Conservation (phyloP, 2,329 filamentous ascomycete species). For the Knufia petricola region DNA sequence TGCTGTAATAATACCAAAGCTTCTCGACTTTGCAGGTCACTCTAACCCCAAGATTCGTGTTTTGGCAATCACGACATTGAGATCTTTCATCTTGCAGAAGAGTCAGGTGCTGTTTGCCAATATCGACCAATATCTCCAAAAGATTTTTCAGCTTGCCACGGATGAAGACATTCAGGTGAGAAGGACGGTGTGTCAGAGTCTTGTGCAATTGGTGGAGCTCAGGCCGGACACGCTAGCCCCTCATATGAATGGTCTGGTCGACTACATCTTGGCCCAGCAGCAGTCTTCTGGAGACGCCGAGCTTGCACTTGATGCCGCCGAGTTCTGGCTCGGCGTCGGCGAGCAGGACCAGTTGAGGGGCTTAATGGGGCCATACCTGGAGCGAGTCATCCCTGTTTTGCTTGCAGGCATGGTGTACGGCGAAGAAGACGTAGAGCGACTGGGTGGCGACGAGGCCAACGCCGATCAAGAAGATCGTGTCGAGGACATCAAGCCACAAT, state of each 20-base stretch:
- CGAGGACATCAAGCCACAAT: slow-evolving; percentile 85
- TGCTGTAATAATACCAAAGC: slow-evolving; percentile 77
- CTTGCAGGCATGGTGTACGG: slow-evolving; percentile 94
- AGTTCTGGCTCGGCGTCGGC: slow-evolving; percentile 93
- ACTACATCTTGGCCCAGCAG: slow-evolving; percentile 88
- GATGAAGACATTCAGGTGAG: slow-evolving; percentile 75
- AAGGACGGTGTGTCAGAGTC: slow-evolving; percentile 84
- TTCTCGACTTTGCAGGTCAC: slow-evolving; percentile 77
- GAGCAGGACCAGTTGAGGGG: slow-evolving; percentile 75
- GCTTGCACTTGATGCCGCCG: slow-evolving; percentile 83
- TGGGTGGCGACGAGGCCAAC: slow-evolving; percentile 78
- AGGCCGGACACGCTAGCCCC: slow-evolving; percentile 83
- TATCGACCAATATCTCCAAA: slow-evolving; percentile 70
- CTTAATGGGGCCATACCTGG: slow-evolving; percentile 65
- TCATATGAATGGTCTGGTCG: slow-evolving; percentile 76
- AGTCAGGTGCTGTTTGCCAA: slow-evolving; percentile 71
- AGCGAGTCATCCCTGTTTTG: slow-evolving; percentile 79
- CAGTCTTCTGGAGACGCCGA: slow-evolving; percentile 72
- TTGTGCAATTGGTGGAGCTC: slow-evolving; percentile 84
- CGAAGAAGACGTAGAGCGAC: slow-evolving; percentile 78
- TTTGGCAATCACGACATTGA: slow-evolving; percentile 73
- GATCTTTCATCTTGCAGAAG: slow-evolving; percentile 80
- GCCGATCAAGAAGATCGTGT: slow-evolving; percentile 83
- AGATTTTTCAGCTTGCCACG: slow-evolving; percentile 69
- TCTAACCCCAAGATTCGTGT: slow-evolving; percentile 66